A percentile compares a stretch with the other conserved stretches of the same genome.
Conservation (phyloP, 768 basidiomycete genomes). For the Floccularia luteovirens region DNA sequence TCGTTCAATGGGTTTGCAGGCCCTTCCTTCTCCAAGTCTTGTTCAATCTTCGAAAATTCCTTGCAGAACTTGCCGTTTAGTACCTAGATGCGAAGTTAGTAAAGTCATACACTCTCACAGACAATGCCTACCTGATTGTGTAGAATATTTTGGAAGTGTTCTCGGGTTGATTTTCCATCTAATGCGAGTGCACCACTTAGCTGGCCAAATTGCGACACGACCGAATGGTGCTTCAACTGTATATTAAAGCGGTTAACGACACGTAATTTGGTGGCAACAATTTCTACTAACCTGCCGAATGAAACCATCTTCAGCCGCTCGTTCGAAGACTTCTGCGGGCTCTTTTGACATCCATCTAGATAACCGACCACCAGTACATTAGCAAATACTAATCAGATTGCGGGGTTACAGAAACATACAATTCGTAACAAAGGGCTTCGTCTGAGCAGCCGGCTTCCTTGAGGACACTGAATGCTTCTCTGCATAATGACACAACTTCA, state of each 20-base stretch:
- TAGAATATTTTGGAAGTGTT: slow-evolving; percentile 52
- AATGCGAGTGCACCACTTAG: slow-evolving; percentile 49
- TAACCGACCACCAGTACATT: background rate
- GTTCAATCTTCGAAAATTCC: slow-evolving; percentile 49
- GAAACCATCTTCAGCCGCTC: slow-evolving; percentile 61
- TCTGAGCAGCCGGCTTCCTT: slow-evolving; percentile 62
- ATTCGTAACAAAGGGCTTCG: slow-evolving; percentile 60
- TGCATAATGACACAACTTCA: too few relatives aligned
- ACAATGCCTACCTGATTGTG: slow-evolving; percentile 37
- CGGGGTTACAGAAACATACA: slow-evolving; percentile 26
- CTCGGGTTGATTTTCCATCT: slow-evolving; percentile 38
- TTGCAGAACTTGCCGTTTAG: slow-evolving; percentile 52
- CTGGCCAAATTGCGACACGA: slow-evolving; percentile 57
- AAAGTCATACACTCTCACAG: background rate
- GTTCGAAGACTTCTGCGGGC: slow-evolving; percentile 62
- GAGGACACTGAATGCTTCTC: slow-evolving; percentile 53
- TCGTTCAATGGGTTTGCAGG: slow-evolving; percentile 45
- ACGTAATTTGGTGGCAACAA: background rate
- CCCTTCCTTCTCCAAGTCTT: slow-evolving; percentile 49
- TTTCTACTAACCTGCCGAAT: slow-evolving; percentile 35
- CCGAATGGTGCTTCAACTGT: slow-evolving; percentile 54
- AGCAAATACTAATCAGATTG: background rate
- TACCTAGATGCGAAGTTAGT: slow-evolving; percentile 22
- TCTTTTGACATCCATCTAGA: slow-evolving; percentile 71
- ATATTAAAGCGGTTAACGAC: background rate